Evolutionary conservation across 768 basidiomycete genomes (phyloP), one percentile per base, ranked within the genome.

Genomic region (Macrolepiota fuliginosa): DNA sequence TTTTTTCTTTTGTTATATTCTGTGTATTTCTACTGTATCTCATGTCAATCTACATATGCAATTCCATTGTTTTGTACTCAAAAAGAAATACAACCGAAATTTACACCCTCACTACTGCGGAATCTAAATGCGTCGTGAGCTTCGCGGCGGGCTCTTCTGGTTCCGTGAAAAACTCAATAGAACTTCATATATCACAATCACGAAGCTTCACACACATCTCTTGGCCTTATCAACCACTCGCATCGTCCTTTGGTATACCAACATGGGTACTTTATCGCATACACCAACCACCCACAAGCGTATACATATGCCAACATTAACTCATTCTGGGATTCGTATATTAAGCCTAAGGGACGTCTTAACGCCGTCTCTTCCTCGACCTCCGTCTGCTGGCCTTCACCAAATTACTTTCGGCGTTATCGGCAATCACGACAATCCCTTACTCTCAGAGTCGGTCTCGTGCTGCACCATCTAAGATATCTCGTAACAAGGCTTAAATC

Each of bases 381-480:
- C 27, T 29, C 22, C 42, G 11, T 35, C 27, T 10, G 13, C 45
- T 47, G 19, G 27, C 56, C 17, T 17, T n/a, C 25, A 11, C 40
- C 22, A 7, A 40, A 11, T 39, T 15, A n/a, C 36, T 22, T 17
- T 50, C 46, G 47, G 35, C 57, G 46, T 3, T 15, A 35, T 59
- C 58, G 27, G 50, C 50, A 39, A 57, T 57, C 56, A 57, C 45
- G 56, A 49, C 56, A 35, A 49, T 47, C 56, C 56, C 35, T 19
- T 12, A 9, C 40, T 25, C 15, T 45, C 24, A 7, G 29, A 32
- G 45, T 4, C 24, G 25, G 22, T 50, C 35, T 9, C 57, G 29
- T 49, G 46, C 15, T 49, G 46, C 9, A 27, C 25, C 13, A 52
- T 52, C 56, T 47, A 27, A 57, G 56, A 47, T 57, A 36, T 46